Evolutionary conservation across 768 basidiomycete genomes (phyloP), one percentile per base, ranked within the genome.

Genomic region (Leucocoprinus birnbaumii): DNA sequence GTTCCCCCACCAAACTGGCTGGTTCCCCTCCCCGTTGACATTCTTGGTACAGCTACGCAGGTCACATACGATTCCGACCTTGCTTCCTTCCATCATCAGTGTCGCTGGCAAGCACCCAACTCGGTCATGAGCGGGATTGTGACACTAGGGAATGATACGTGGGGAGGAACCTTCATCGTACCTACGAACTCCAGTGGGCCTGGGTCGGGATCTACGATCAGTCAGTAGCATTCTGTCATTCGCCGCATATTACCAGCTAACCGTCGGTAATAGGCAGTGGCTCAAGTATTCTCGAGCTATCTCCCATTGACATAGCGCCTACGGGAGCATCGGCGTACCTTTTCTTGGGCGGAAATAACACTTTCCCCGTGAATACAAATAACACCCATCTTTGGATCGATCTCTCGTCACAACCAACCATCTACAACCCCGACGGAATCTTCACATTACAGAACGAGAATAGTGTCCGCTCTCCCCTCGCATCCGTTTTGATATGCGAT

Each of bases 101-200:
- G 52, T n/a, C 43, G 37, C 9, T 53, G 52, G 52, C 43, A 46
- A 42, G 31, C 52, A 16, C 52, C 52, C 11, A 26, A 31, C 9
- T 11, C 9, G 14, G 10, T 34, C 14, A 9, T 13, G 22, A 13
- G 24, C 6, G 16, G 25, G 7, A 25, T 3, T 9, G 14, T 45
- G 5, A 18, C 6, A 18, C 11, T 53, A 16, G 31, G 21, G 2
- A 27, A 37, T 10, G 9, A 46, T 8, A 14, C 27, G 18, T 53
- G 52, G 52, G 8, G 3, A 10, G 52, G 31, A 2, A 27, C 10
- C 19, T 10, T 45, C 25, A 26, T 9, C 4, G 27, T n/a, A n/a
- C n/a, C n/a, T n/a, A n/a, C 40, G 6, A 31, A 31, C 31, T 31
- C 31, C 3, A 52, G 43, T 37, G 31, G 11, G 31, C 22, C n/a